phyloP scores from a whole-genome alignment of 257 asterid species.

The Solanum arcanum region DNA sequence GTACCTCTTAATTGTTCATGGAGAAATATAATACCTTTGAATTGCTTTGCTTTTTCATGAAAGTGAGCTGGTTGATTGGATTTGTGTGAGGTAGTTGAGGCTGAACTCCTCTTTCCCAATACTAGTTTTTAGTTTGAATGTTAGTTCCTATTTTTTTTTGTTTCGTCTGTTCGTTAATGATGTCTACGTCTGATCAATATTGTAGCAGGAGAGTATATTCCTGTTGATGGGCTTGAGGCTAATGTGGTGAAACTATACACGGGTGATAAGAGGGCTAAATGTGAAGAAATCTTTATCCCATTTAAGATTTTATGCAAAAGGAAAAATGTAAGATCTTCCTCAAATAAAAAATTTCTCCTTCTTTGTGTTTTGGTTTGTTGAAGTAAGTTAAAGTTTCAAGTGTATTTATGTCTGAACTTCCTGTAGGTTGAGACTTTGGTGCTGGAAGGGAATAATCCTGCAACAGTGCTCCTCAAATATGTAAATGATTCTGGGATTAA shows the following conservation, averaged over 20 bases:
- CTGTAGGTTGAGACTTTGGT: slow-evolving; percentile 52
- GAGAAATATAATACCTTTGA: background rate
- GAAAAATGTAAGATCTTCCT: slow-evolving; percentile 25
- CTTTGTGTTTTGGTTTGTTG: background rate
- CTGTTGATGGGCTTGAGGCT: slow-evolving; percentile 46
- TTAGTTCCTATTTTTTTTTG: background rate
- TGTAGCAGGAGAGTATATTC: slow-evolving; percentile 59
- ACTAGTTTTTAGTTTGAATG: background rate
- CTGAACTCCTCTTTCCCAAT: background rate
- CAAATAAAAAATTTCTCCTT: background rate
- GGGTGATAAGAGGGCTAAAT: slow-evolving; percentile 46
- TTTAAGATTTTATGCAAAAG: slow-evolving; percentile 28
- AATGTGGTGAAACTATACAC: slow-evolving; percentile 42
- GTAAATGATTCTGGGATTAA: slow-evolving; percentile 38
- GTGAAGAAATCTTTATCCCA: slow-evolving; percentile 39
- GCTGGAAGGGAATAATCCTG: slow-evolving; percentile 75
- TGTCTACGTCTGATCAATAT: background rate
- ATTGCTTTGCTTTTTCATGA: background rate
- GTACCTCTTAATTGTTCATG: background rate
- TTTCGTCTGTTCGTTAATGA: background rate
- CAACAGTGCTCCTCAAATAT: slow-evolving; percentile 47
- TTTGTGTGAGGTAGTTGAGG: background rate
- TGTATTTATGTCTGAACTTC: background rate
- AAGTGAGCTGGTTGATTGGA: background rate
- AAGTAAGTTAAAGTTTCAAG: slow-evolving; percentile 5